These are phyloP conservation scores for Carallia brachiata DNA, from an alignment of 345 rosid species.

Conservation along the genomic window DNA sequence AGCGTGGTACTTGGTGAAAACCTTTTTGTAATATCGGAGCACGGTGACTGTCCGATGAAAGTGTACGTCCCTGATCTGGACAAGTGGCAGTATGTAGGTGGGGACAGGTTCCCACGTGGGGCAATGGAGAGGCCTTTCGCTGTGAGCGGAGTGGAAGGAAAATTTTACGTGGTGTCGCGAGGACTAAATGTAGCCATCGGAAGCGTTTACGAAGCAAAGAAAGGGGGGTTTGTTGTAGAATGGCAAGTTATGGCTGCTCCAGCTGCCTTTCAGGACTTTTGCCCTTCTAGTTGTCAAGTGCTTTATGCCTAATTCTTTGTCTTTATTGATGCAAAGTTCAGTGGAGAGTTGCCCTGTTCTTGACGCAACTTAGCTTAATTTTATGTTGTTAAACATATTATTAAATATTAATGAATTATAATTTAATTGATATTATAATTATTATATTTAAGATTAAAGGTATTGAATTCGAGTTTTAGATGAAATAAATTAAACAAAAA, in stretches of 20 bases:
- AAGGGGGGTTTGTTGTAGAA: slow-evolving; percentile 30
- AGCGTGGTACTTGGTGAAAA: slow-evolving; percentile 41
- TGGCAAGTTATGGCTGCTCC: slow-evolving; percentile 53
- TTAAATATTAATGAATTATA: too few species aligned
- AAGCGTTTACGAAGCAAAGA: slow-evolving; percentile 22
- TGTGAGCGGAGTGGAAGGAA: slow-evolving; percentile 42
- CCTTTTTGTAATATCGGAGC: slow-evolving; percentile 63
- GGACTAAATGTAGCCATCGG: slow-evolving; percentile 62
- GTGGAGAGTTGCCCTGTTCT: too few species aligned
- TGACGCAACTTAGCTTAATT: too few species aligned
- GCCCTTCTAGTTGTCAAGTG: slow-evolving; percentile 59
- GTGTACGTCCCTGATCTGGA: slow-evolving; percentile 44
- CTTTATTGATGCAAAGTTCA: too few species aligned
- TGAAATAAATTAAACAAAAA: too few species aligned
- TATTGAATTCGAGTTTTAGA: too few species aligned
- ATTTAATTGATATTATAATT: too few species aligned
- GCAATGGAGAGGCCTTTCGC: slow-evolving; percentile 51
- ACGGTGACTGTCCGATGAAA: slow-evolving; percentile 65
- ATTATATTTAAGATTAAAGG: too few species aligned
- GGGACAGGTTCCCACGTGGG: slow-evolving; percentile 49
- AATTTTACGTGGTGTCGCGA: slow-evolving; percentile 51
- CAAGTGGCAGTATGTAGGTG: slow-evolving; percentile 56
- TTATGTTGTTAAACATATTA: too few species aligned
- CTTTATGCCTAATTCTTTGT: slow-evolving; percentile 42
- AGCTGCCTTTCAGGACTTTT: slow-evolving; percentile 31